These are phyloP conservation scores for Harringtonia lauricola DNA, from an alignment of 2,329 filamentous ascomycete genomes.

Conservation along the genomic window DNA sequence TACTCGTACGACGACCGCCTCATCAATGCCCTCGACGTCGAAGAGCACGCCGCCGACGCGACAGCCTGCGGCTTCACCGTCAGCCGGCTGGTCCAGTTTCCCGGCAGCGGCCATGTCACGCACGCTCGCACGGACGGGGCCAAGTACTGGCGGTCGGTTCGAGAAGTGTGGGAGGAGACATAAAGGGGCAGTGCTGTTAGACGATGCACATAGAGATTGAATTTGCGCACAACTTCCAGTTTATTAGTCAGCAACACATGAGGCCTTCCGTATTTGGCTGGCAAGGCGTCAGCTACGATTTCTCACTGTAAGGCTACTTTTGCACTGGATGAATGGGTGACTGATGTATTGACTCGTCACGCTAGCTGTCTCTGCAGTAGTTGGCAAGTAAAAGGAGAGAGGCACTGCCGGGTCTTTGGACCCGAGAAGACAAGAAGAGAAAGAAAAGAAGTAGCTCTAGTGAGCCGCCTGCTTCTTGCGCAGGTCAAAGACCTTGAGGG, in stretches of 20 bases:
- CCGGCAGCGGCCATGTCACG: slow-evolving; percentile 37
- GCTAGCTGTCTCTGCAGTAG: too few species aligned
- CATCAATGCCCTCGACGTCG: slow-evolving; percentile 34
- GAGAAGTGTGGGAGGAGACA: slow-evolving; percentile 32
- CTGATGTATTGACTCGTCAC: too few species aligned
- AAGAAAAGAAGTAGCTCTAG: too few species aligned
- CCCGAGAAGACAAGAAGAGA: too few species aligned
- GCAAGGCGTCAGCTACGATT: too few species aligned
- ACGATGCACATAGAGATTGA: too few species aligned
- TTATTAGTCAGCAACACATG: too few species aligned
- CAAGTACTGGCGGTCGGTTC: slow-evolving; percentile 40
- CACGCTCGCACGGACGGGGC: slow-evolving; percentile 32
- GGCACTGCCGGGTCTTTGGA: background rate
- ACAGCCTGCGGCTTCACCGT: slow-evolving; percentile 28
- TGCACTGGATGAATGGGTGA: too few species aligned
- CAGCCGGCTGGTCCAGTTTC: slow-evolving; percentile 30
- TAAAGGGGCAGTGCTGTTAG: background rate
- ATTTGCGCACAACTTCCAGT: too few species aligned
- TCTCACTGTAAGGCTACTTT: too few species aligned
- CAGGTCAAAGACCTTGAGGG: slow-evolving; percentile 63
- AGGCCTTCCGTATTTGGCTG: too few species aligned
- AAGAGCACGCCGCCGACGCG: slow-evolving; percentile 32
- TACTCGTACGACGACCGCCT: slow-evolving; percentile 38
- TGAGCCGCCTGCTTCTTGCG: slow-evolving; percentile 39
- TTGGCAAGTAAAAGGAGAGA: background rate